These are phyloP conservation scores for Venturia nashicola DNA, from an alignment of 2,329 filamentous ascomycete genomes.

Conservation along the genomic window DNA sequence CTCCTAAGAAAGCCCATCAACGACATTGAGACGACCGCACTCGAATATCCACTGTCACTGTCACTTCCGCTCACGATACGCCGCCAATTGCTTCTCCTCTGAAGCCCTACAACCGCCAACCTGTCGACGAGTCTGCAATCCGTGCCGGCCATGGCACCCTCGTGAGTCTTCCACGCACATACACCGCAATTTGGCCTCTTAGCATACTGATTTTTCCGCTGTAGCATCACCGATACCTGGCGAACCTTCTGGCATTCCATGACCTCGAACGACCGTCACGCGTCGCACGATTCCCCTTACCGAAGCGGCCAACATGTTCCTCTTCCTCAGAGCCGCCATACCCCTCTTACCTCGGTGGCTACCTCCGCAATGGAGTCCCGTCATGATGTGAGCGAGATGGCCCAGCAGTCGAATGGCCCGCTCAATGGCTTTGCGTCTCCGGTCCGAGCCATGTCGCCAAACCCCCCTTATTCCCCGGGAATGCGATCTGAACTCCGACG, in stretches of 20 bases:
- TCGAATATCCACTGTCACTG: not conserved
- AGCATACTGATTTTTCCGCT: not conserved
- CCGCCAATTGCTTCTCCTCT: not conserved
- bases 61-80: not conserved
- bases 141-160: slow-evolving; percentile 11
- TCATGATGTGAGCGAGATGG: slow-evolving; percentile 52
- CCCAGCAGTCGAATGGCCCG: slow-evolving; percentile 22
- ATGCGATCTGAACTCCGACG: slow-evolving; percentile 67
- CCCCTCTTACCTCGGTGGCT: slow-evolving; percentile 74
- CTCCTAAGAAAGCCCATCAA: not conserved
- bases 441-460: slow-evolving; percentile 43
- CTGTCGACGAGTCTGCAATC: slow-evolving; percentile 1
- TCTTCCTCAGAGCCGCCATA: slow-evolving; percentile 68
- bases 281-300: slow-evolving; percentile 84
- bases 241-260: slow-evolving; percentile 87
- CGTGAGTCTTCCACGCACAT: slow-evolving; percentile 1
- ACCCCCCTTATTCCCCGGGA: slow-evolving; percentile 77
- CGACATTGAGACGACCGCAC: not conserved
- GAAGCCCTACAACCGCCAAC: not conserved
- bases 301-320: slow-evolving; percentile 83
- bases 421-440: slow-evolving; percentile 49
- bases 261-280: slow-evolving; percentile 71
- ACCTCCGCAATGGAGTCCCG: slow-evolving; percentile 80
- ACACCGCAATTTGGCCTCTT: not conserved
- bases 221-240: slow-evolving; percentile 39